Evolutionary conservation across 1,284 basidiomycete species (phyloP).

Genomic region (Hemileia vastatrix): DNA sequence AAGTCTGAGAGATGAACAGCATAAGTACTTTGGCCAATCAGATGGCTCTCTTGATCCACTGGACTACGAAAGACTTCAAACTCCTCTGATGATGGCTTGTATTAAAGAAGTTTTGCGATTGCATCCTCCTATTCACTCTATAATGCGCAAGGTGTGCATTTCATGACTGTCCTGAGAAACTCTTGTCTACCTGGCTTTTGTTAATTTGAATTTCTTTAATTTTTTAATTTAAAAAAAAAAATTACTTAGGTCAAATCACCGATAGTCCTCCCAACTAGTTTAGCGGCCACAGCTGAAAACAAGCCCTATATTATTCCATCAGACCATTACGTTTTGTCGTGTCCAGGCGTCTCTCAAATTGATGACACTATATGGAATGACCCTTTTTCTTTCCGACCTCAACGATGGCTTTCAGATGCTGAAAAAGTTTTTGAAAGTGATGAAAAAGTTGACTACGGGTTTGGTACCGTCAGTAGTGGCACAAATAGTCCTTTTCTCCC

Average conservation of each 20-base stretch:
- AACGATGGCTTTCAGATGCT: slow-evolving; percentile 66
- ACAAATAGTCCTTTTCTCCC: slow-evolving; percentile 50
- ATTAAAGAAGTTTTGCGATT: slow-evolving; percentile 49
- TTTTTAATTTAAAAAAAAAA: too few species aligned
- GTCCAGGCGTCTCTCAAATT: slow-evolving; percentile 75
- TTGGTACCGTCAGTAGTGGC: slow-evolving; percentile 57
- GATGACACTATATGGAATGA: slow-evolving; percentile 77
- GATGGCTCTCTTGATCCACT: slow-evolving; percentile 60
- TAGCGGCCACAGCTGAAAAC: slow-evolving; percentile 60
- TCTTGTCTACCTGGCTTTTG: too few species aligned
- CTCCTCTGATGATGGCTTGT: slow-evolving; percentile 71
- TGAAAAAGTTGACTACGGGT: slow-evolving; percentile 91
- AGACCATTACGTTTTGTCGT: slow-evolving; percentile 83
- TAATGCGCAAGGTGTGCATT: slow-evolving; percentile 41
- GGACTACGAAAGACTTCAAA: slow-evolving; percentile 75
- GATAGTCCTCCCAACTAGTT: slow-evolving; percentile 63
- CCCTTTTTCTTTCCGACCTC: slow-evolving; percentile 63
- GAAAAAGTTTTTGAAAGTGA: slow-evolving; percentile 61
- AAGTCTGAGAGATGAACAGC: slow-evolving; percentile 77
- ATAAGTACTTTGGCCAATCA: slow-evolving; percentile 65
- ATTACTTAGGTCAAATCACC: slow-evolving; percentile 37
- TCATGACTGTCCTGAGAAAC: background rate
- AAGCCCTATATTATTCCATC: slow-evolving; percentile 72
- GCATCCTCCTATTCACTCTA: slow-evolving; percentile 86
- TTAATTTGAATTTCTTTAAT: too few species aligned